Conservation (phyloP, 2,329 filamentous ascomycete genomes). For the Cordyceps militaris region DNA sequence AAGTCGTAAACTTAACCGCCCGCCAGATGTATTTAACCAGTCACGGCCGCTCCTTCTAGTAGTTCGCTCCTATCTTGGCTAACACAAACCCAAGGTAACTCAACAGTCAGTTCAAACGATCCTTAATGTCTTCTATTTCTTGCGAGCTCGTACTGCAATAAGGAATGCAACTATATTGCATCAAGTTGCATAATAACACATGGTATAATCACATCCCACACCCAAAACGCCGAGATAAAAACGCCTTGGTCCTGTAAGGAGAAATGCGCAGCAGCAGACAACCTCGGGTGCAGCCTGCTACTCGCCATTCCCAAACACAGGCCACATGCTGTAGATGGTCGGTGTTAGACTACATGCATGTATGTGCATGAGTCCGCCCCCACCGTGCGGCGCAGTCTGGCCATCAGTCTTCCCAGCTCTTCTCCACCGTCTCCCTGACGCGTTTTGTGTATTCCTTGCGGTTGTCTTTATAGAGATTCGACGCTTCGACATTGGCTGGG, state of each 20-base stretch:
- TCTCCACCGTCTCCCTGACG: slow-evolving; percentile 94
- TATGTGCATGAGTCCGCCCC: not conserved
- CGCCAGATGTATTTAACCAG: not conserved
- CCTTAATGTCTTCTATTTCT: not conserved
- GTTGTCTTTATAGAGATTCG: slow-evolving; percentile 97
- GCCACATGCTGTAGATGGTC: slow-evolving; percentile 9
- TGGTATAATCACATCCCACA: slow-evolving; percentile 11
- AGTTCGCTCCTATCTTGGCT: not conserved
- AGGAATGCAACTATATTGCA: not conserved
- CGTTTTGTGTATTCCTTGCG: slow-evolving; percentile 93
- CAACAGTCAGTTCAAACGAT: not conserved
- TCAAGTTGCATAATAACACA: slow-evolving; percentile 1
- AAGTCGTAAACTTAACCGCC: not conserved
- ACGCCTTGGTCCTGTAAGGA: slow-evolving; percentile 2
- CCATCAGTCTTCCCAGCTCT: slow-evolving; percentile 89
- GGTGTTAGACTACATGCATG: not conserved
- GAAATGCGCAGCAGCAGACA: not conserved
- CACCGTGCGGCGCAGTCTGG: not conserved
- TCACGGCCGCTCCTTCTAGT: not conserved
- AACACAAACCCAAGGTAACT: too few relatives aligned
- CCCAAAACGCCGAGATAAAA: slow-evolving; percentile 12
- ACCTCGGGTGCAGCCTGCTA: not conserved
- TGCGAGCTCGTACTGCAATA: not conserved
- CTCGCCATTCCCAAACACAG: not conserved
- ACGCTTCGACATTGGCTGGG: slow-evolving; percentile 95